Evolutionary conservation across 371 early-diverging fungal genomes (phyloP).

Genomic region (Mucor mucedo): DNA sequence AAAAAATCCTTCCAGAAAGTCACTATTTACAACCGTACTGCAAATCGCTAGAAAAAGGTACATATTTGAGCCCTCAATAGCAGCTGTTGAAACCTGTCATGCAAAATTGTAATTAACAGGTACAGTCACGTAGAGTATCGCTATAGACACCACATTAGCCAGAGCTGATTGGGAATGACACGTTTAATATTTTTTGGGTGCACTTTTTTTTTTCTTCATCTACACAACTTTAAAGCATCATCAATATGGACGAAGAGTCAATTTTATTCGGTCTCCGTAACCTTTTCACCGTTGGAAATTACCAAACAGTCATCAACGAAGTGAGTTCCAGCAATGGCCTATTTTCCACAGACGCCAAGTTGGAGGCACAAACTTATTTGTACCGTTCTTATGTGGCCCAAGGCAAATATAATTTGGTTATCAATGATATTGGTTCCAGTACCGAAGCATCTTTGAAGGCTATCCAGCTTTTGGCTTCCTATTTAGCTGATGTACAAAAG

Average conservation of each 20-base stretch:
- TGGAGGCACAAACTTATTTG: conserved; percentile 61
- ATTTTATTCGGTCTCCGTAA: conserved; percentile 70
- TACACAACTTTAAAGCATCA: background rate
- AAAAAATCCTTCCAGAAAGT: too few species aligned
- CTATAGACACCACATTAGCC: too few species aligned
- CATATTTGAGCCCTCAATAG: too few species aligned
- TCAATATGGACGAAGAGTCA: conserved; percentile 59
- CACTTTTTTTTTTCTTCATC: background rate
- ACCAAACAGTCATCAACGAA: conserved; percentile 74
- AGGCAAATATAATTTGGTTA: conserved; percentile 64
- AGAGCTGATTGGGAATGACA: conserved; percentile 1
- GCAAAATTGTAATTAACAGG: too few species aligned
- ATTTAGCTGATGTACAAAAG: conserved; percentile 50
- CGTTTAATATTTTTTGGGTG: background rate
- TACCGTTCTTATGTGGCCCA: conserved; percentile 76
- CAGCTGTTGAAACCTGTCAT: too few species aligned
- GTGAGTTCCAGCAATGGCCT: conserved; percentile 52
- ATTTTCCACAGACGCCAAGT: conserved; percentile 50
- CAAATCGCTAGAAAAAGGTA: too few species aligned
- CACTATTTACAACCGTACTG: too few species aligned
- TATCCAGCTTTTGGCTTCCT: conserved; percentile 60
- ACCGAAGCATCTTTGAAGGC: conserved; percentile 54
- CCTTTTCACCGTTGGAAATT: conserved; percentile 72
- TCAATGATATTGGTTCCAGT: conserved; percentile 55
- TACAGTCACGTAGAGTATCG: background rate